Evolutionary conservation across 2,329 filamentous ascomycete species (phyloP).

Genomic region (Mycocentrospora acerina): DNA sequence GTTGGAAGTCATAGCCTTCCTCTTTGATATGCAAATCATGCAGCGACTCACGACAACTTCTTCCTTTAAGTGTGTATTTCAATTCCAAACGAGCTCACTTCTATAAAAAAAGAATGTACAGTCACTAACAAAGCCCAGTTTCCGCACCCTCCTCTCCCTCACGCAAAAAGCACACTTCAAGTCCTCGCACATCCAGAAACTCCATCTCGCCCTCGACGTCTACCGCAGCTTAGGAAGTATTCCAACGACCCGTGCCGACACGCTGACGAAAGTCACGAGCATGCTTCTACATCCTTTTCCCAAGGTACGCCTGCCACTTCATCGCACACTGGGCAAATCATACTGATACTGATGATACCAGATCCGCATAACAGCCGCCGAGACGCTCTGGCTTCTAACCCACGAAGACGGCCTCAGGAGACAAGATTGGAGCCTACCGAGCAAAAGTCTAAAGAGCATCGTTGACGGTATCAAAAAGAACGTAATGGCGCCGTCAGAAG

Average conservation of each 20-base stretch:
- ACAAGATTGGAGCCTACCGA: conserved; percentile 38
- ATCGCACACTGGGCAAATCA: neutral
- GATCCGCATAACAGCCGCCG: conserved; percentile 44
- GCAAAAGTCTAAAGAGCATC: conserved; percentile 33
- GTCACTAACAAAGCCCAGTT: conserved; percentile 31
- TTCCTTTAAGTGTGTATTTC: conserved; percentile 57
- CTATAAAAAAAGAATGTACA: neutral
- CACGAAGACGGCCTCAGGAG: conserved; percentile 37
- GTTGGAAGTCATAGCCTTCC: conserved; percentile 74
- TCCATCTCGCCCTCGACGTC: conserved; percentile 76
- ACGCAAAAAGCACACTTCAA: conserved; percentile 82
- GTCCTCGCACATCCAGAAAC: conserved; percentile 76
- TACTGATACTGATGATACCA: conserved; percentile 3
- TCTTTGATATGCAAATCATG: conserved; percentile 54
- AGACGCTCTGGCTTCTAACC: conserved; percentile 44
- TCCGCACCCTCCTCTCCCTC: conserved; percentile 65
- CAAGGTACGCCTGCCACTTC: conserved; percentile 51
- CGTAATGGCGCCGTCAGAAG: conserved; percentile 1
- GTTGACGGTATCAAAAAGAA: conserved; percentile 28
- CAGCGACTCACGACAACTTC: conserved; percentile 38
- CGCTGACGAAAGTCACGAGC: conserved; percentile 67
- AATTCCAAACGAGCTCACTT: neutral
- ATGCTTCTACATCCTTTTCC: conserved; percentile 84
- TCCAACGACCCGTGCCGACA: conserved; percentile 55
- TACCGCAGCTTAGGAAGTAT: conserved; percentile 70